Base-by-base conservation (phyloP, 805 yeast genomes). In the Yamadazyma akitaensis region DNA sequence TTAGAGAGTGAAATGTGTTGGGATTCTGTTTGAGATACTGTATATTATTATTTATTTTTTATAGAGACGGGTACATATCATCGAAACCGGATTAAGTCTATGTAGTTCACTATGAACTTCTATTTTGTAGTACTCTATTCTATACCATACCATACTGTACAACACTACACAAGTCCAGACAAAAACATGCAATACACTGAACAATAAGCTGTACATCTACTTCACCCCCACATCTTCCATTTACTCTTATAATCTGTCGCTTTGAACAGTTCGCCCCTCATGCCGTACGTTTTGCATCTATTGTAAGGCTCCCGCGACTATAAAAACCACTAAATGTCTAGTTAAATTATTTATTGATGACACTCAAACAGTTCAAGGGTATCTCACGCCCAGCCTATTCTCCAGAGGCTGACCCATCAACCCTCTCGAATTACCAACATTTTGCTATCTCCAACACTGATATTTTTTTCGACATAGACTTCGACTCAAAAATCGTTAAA, bases 321-420 rank as follows among this genome's bases (percentile, higher is more conserved):
- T 28, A 28, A 28, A 28, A 28, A 3, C 5, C 32, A 9, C 32
- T 13, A 13, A 13, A 28, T 9, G n/a, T 28, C 32, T 13, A 28
- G 5, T 11, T 28, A 28, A 28, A 28, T 12, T 28, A 12, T 13
- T 28, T 13, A 28, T 9, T 9, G 33, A 39, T 38, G 43, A 44
- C 43, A 17, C n/a, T 11, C 37, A 43, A 37, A 14, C 26, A 37
- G 19, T 21, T 44, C 6, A 32, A 37, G 14, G 48, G 39, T 25
- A 40, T 44, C 14, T 18, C 13, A 3, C 43, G 48, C 11, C 44
- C 43, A 7, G 30, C 11, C 10, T 35, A 28, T 13, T 40, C 37
- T 10, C 79, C 88, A 3, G 88, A 82, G 54, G 47, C 60, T 10
- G 96, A 90, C 63, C 85, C 85, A 19, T 85, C 95, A 1, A 87